A percentile compares a stretch with the other conserved stretches of the same genome.
Evolutionary conservation across 352 stramenopile species (phyloP).

Genomic region (Globisporangium emineosum): DNA sequence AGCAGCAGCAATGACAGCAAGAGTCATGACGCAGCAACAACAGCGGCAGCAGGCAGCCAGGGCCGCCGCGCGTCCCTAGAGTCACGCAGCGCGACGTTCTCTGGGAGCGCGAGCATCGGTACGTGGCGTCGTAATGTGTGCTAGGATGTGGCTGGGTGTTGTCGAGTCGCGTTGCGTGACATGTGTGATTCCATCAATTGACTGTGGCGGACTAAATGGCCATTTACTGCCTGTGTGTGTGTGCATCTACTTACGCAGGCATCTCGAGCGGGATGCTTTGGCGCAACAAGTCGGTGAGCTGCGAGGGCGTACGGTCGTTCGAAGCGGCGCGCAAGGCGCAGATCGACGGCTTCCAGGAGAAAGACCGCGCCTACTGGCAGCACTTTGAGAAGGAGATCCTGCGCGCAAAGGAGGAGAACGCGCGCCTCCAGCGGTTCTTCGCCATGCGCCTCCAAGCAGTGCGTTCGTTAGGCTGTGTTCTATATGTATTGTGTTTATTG

Average conservation of each 20-base stretch:
- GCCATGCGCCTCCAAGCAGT: constrained; percentile 57
- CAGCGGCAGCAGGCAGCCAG: not conserved
- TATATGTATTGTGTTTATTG: not conserved
- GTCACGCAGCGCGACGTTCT: constrained; percentile 15
- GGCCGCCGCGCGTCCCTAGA: constrained; percentile 6
- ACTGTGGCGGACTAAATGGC: not conserved
- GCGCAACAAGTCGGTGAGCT: constrained; percentile 59
- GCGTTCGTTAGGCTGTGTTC: not conserved
- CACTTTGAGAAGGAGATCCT: constrained; percentile 77
- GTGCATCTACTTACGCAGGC: constrained; percentile 10
- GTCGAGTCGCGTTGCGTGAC: constrained; percentile 5
- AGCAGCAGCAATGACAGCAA: no score
- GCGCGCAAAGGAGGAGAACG: constrained; percentile 60
- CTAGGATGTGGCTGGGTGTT: not conserved
- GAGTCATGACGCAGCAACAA: not conserved
- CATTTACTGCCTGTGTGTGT: not conserved
- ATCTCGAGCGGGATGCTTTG: constrained; percentile 40
- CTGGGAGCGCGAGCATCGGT: constrained; percentile 4
- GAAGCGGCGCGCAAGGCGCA: constrained; percentile 58
- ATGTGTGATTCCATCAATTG: not conserved
- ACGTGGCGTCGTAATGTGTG: no score
- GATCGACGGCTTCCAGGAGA: constrained; percentile 67
- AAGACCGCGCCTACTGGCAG: constrained; percentile 72
- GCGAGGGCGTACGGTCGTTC: constrained; percentile 60
- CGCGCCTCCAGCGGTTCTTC: constrained; percentile 68